Evolutionary conservation across 1,284 basidiomycete species (phyloP).

Genomic region (Serendipita sp.): DNA sequence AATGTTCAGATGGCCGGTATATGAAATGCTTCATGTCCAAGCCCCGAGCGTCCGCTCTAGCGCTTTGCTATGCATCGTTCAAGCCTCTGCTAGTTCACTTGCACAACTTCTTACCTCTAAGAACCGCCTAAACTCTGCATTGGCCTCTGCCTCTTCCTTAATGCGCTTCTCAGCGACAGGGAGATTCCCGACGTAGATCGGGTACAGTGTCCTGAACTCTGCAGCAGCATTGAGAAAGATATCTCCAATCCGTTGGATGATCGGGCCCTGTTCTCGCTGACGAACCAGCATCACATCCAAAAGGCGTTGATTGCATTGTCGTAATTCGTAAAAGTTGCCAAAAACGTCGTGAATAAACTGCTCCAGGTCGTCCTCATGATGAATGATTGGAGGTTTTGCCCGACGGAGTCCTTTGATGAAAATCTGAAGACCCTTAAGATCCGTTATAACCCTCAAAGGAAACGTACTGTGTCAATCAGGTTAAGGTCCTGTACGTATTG

Average conservation of each 20-base stretch:
- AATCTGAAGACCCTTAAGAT: slow-evolving; percentile 25
- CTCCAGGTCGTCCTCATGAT: slow-evolving; percentile 43
- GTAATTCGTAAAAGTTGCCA: slow-evolving; percentile 71
- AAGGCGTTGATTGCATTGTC: slow-evolving; percentile 66
- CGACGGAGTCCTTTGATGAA: slow-evolving; percentile 68
- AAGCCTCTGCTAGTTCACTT: not conserved
- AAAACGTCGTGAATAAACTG: slow-evolving; percentile 80
- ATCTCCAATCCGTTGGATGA: slow-evolving; percentile 80
- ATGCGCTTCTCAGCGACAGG: slow-evolving; percentile 76
- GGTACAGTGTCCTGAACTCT: slow-evolving; percentile 79
- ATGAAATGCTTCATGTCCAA: slow-evolving; percentile 80
- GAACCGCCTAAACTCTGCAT: slow-evolving; percentile 72
- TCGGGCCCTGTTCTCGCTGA: slow-evolving; percentile 73
- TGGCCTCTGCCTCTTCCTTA: slow-evolving; percentile 71
- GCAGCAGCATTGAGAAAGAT: slow-evolving; percentile 79
- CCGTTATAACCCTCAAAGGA: not conserved
- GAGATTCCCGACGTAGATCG: slow-evolving; percentile 71
- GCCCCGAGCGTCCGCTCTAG: slow-evolving; percentile 55
- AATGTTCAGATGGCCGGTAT: slow-evolving; percentile 72
- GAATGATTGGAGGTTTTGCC: slow-evolving; percentile 60
- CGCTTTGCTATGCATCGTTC: slow-evolving; percentile 33
- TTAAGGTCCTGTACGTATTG: slow-evolving; percentile 84
- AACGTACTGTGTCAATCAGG: slow-evolving; percentile 56
- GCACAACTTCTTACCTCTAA: slow-evolving; percentile 54
- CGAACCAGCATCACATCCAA: slow-evolving; percentile 78